Percentiles rank a stretch among this genome's conserved stretches.
Conservation (phyloP, 305 asterid genomes). For the Fraxinus xanthoxyloides region DNA sequence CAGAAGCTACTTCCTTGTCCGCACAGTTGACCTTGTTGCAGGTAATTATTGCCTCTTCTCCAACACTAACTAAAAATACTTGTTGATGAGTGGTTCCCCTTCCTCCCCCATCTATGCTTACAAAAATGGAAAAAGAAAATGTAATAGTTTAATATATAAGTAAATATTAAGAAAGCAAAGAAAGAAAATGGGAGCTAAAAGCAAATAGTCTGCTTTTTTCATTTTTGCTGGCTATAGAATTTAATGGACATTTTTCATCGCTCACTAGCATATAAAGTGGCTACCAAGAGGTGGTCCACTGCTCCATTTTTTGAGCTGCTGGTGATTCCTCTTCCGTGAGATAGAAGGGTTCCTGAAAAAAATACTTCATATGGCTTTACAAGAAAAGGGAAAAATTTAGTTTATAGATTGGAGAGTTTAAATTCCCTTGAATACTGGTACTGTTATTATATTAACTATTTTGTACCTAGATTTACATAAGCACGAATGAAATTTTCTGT, state of each 20-base stretch:
- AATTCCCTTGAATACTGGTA: neutral
- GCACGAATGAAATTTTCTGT: neutral
- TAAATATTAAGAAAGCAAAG: neutral
- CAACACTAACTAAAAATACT: conserved; percentile 9
- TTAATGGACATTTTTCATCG: no score
- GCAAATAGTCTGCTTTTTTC: neutral
- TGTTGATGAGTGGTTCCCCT: conserved; percentile 6
- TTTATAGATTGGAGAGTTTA: neutral
- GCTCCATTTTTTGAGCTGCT: neutral
- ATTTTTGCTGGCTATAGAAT: no score
- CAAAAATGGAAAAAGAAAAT: neutral
- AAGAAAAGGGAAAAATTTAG: neutral
- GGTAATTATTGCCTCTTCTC: conserved; percentile 39
- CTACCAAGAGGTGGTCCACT: neutral
- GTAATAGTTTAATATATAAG: neutral
- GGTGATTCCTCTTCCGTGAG: neutral
- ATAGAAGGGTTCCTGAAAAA: neutral
- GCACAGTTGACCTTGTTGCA: conserved; percentile 93
- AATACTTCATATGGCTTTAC: neutral
- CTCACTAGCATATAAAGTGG: neutral
- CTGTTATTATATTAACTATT: neutral
- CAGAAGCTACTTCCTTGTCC: conserved; percentile 94
- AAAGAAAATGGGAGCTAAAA: neutral
- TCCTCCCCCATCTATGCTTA: neutral
- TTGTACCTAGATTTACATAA: neutral